Conservation (phyloP, 1,284 basidiomycete genomes). For the Cryptococcus sp. region DNA sequence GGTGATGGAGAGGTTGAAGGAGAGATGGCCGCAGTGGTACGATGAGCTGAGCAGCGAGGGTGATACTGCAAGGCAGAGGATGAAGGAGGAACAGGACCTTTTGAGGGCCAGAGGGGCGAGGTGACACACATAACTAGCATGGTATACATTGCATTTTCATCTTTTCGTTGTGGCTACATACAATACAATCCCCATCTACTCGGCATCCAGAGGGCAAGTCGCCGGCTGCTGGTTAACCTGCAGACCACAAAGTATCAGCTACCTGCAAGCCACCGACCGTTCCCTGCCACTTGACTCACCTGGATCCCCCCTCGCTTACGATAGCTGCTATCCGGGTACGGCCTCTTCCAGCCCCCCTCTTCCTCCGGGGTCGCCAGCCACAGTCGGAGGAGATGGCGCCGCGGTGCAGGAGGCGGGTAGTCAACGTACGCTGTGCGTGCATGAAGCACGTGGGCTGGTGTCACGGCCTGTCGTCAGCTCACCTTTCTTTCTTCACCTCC, state of each 20-base stretch:
- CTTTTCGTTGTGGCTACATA: background rate
- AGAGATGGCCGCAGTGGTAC: constrained; percentile 34
- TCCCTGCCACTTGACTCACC: constrained; percentile 12
- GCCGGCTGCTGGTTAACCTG: constrained; percentile 41
- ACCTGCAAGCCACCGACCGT: background rate
- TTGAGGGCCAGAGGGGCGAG: background rate
- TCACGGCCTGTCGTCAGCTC: background rate
- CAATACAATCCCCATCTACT: constrained; percentile 24
- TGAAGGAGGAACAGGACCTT: background rate
- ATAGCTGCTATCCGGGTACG: constrained; percentile 45
- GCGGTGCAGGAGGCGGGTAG: constrained; percentile 43
- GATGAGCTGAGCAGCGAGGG: constrained; percentile 18
- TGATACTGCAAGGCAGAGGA: constrained; percentile 1
- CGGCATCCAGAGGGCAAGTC: constrained; percentile 50
- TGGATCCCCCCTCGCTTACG: constrained; percentile 47
- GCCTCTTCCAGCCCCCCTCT: constrained; percentile 51
- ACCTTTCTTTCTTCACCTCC: background rate
- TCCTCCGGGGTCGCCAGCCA: constrained; percentile 48
- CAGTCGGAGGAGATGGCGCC: constrained; percentile 51
- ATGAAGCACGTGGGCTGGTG: constrained; percentile 46
- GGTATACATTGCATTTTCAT: background rate
- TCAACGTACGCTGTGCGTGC: constrained; percentile 51
- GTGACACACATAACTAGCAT: background rate
- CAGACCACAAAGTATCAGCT: background rate
- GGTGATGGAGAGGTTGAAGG: constrained; percentile 21